A percentile compares a stretch with the other conserved stretches of the same genome.
These are phyloP conservation scores for Chlorella vulgaris DNA, from an alignment of 139 green algal genomes.

Conservation along the genomic window DNA sequence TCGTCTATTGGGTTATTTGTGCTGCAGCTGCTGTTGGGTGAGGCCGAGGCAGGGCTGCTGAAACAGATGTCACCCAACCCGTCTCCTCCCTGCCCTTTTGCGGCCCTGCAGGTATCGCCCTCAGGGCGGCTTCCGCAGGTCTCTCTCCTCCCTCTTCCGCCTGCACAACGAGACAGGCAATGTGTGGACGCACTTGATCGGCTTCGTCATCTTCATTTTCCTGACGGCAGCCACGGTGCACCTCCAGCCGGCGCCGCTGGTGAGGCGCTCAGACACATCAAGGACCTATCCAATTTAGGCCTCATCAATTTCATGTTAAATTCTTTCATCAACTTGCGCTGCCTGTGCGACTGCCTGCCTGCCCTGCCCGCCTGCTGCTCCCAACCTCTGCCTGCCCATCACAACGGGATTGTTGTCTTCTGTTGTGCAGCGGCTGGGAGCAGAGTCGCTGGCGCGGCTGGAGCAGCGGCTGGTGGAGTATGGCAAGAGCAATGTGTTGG, in stretches of 20 bases:
- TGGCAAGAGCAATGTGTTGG: slow-evolving; percentile 54
- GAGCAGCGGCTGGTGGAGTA: slow-evolving; percentile 56
- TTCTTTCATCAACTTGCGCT: too few relatives aligned
- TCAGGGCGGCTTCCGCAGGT: slow-evolving; percentile 58
- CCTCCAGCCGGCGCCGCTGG: slow-evolving; percentile 32
- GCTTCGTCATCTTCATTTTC: slow-evolving; percentile 49
- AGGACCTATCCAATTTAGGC: too few relatives aligned
- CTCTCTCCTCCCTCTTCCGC: slow-evolving; percentile 77
- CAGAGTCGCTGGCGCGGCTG: slow-evolving; percentile 13
- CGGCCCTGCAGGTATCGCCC: slow-evolving; percentile 72
- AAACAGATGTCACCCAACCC: too few relatives aligned
- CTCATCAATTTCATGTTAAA: too few relatives aligned
- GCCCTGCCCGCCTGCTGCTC: background rate
- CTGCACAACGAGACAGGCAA: slow-evolving; percentile 97
- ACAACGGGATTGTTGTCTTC: background rate
- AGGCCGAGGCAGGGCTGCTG: too few relatives aligned
- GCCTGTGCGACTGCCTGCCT: background rate
- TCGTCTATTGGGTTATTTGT: too few relatives aligned
- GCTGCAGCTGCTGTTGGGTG: too few relatives aligned
- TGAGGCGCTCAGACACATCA: background rate
- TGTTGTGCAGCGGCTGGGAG: slow-evolving; percentile 2
- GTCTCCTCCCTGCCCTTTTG: too few relatives aligned
- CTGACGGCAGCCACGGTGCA: slow-evolving; percentile 37
- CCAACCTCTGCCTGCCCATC: background rate
- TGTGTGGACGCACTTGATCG: slow-evolving; percentile 37